A percentile compares a stretch with the other conserved stretches of the same genome.
Conservation (phyloP, 768 basidiomycete genomes). For the Lentinula edodes region DNA sequence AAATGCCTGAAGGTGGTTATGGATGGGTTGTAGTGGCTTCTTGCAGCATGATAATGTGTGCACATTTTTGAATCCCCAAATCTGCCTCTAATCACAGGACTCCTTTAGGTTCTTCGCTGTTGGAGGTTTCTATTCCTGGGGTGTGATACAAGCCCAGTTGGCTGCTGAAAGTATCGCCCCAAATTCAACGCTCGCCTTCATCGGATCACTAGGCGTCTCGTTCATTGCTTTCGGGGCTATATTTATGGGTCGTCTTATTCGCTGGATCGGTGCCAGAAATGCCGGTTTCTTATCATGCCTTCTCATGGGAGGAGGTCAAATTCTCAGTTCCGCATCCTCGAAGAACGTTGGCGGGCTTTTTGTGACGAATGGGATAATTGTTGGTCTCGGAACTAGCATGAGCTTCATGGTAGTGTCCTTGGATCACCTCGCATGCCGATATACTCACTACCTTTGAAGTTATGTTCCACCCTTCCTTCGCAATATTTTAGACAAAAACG, state of each 20-base stretch:
- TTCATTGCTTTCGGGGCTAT: conserved; percentile 23
- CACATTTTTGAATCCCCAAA: background rate
- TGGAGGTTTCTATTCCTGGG: conserved; percentile 23
- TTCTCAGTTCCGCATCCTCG: conserved; percentile 21
- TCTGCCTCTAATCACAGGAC: background rate
- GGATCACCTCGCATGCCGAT: background rate
- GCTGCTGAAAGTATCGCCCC: conserved; percentile 19
- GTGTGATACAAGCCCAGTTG: conserved; percentile 22
- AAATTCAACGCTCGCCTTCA: conserved; percentile 22
- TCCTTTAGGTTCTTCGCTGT: conserved; percentile 18
- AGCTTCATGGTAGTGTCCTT: conserved; percentile 11
- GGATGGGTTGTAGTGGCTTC: conserved; percentile 25
- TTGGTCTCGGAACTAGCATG: conserved; percentile 22
- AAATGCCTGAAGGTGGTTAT: conserved; percentile 25
- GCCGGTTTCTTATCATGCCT: conserved; percentile 21
- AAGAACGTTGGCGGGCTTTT: conserved; percentile 10
- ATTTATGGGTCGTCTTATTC: conserved; percentile 23
- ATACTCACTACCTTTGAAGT: conserved; percentile 8
- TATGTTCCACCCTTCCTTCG: conserved; percentile 23
- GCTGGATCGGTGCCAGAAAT: conserved; percentile 22
- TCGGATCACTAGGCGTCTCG: conserved; percentile 24
- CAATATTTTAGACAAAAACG: conserved; percentile 26
- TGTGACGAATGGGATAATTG: conserved; percentile 22
- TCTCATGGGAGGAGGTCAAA: conserved; percentile 21
- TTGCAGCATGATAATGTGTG: conserved; percentile 22